Evolutionary conservation across 306 rosid species (phyloP).

Genomic region (Crotalaria pallida): DNA sequence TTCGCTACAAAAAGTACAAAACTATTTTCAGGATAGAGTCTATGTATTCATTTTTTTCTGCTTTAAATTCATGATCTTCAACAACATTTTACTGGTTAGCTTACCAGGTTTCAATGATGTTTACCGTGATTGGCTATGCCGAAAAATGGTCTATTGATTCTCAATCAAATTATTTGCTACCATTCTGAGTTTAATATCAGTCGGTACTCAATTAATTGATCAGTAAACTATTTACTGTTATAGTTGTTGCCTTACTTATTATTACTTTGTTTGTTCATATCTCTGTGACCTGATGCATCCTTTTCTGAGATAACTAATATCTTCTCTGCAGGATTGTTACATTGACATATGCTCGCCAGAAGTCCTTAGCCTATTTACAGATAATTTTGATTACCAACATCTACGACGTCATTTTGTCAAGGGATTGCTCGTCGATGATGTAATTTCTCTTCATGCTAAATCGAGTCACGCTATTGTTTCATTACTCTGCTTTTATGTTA

Average conservation of each 20-base stretch:
- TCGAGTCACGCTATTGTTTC: constrained; percentile 14
- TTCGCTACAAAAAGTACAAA: neutral
- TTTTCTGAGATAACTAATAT: constrained; percentile 10
- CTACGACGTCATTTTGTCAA: constrained; percentile 94
- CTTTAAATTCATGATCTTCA: neutral
- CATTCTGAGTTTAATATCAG: neutral
- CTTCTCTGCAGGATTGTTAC: constrained; percentile 82
- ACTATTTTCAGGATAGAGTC: neutral
- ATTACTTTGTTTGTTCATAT: neutral
- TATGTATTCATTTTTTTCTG: neutral
- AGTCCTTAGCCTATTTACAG: constrained; percentile 94
- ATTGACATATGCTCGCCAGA: constrained; percentile 93
- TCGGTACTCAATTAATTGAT: neutral
- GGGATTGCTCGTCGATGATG: constrained; percentile 96
- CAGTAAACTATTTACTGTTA: neutral
- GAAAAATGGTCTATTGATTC: constrained; percentile 3
- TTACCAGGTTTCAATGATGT: neutral
- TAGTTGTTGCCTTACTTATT: neutral
- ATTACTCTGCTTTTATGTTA: neutral
- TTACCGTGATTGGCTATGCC: constrained; percentile 1
- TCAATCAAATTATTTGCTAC: neutral
- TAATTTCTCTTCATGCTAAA: constrained; percentile 30
- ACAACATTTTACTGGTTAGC: neutral
- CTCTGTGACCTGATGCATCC: neutral
- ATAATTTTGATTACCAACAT: constrained; percentile 98